A percentile compares a stretch with the other conserved stretches of the same genome.
Conservation (phyloP, 2,329 filamentous ascomycete genomes). For the Mariannaea elegans region DNA sequence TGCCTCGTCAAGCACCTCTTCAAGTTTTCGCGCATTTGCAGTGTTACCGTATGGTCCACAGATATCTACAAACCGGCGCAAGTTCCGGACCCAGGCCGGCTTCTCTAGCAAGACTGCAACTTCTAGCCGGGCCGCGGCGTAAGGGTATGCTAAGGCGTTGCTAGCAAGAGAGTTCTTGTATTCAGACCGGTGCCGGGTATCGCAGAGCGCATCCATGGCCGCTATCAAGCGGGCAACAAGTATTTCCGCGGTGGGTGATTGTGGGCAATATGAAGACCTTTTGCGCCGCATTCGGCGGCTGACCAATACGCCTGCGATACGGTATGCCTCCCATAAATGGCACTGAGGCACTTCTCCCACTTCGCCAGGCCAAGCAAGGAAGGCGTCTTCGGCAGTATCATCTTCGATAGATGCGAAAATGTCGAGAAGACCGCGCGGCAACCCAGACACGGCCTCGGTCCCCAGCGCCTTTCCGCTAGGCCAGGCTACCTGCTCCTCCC, state of each 20-base stretch:
- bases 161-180: constrained; percentile 31
- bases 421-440: constrained; percentile 40
- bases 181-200: constrained; percentile 16
- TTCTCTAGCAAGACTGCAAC: constrained; percentile 27
- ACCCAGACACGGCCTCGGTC: constrained; percentile 39
- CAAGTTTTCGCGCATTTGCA: constrained; percentile 15
- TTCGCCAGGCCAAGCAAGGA: constrained; percentile 38
- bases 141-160: constrained; percentile 41
- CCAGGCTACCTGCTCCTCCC: constrained; percentile 12
- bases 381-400: constrained; percentile 24
- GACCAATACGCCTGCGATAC: constrained; percentile 36
- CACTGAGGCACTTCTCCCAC: constrained; percentile 38
- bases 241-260: constrained; percentile 13
- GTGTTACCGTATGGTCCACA: constrained; percentile 27
- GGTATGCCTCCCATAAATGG: constrained; percentile 42
- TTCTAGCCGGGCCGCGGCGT: constrained; percentile 38
- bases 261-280: background rate
- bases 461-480: background rate
- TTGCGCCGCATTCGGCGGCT: constrained; percentile 24
- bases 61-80: constrained; percentile 2
- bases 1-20: constrained; percentile 29
- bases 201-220: constrained; percentile 35
- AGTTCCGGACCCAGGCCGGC: constrained; percentile 27
- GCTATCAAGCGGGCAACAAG: constrained; percentile 39
- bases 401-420: constrained; percentile 33